Percentiles rank a stretch among this genome's conserved stretches.
Evolutionary conservation across 352 stramenopile genomes (phyloP).

Genomic region (Halophytophthora batemanensis): DNA sequence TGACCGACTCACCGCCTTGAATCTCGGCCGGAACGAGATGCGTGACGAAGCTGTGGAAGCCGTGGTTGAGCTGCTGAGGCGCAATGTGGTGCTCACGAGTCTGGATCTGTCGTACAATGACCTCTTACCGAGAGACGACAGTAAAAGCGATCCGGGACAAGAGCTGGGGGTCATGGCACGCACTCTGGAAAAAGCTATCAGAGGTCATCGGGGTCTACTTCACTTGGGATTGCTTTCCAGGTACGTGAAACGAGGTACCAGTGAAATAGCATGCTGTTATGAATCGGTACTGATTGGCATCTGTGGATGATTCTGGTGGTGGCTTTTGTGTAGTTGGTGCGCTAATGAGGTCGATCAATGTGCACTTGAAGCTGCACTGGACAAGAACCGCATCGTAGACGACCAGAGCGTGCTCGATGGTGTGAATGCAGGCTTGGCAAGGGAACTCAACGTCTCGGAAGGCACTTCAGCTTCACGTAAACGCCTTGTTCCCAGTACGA

Average conservation of each 20-base stretch:
- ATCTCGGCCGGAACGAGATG: slow-evolving; percentile 39
- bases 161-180: no score
- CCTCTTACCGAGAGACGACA: slow-evolving; percentile 1
- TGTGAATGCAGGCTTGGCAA: slow-evolving; percentile 7
- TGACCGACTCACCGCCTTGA: slow-evolving; percentile 23
- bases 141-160: neutral
- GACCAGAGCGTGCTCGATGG: slow-evolving; percentile 10
- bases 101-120: slow-evolving; percentile 33
- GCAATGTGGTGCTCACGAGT: slow-evolving; percentile 25
- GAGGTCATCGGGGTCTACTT: slow-evolving; percentile 4
- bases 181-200: slow-evolving; percentile 5
- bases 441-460: slow-evolving; percentile 3
- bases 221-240: slow-evolving; percentile 18
- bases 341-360: slow-evolving; percentile 6
- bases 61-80: slow-evolving; percentile 11
- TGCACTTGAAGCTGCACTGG: slow-evolving; percentile 8
- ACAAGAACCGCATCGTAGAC: slow-evolving; percentile 15
- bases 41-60: slow-evolving; percentile 15
- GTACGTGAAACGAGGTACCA: slow-evolving; percentile 13
- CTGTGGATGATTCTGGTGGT: no score
- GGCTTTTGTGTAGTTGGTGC: slow-evolving; percentile 1
- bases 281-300: no score
- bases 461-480: slow-evolving; percentile 3
- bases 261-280: no score
- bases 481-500: slow-evolving; percentile 10